Conservation (phyloP, 768 basidiomycete genomes). For the Pleurotus cornucopiae region DNA sequence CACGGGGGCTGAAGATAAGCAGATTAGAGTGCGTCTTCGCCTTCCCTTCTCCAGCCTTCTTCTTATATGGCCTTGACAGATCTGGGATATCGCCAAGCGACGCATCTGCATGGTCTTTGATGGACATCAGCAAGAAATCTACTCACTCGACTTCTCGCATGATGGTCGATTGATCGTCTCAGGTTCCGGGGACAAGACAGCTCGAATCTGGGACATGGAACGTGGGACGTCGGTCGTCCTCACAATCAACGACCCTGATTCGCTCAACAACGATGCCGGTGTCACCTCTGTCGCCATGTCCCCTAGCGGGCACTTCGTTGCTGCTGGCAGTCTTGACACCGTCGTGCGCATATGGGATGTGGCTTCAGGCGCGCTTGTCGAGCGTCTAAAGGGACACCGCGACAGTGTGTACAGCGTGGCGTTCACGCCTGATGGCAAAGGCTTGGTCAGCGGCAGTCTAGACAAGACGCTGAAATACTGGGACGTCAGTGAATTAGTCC, state of each 20-base stretch:
- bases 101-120: constrained; percentile 70
- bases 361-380: constrained; percentile 59
- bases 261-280: constrained; percentile 40
- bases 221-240: constrained; percentile 36
- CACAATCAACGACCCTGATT: constrained; percentile 50
- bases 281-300: constrained; percentile 80
- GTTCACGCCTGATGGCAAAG: constrained; percentile 90
- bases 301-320: constrained; percentile 63
- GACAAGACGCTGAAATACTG: constrained; percentile 88
- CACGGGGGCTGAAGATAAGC: constrained; percentile 93
- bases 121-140: constrained; percentile 89
- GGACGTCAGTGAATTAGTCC: constrained; percentile 63
- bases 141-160: constrained; percentile 82
- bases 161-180: constrained; percentile 79
- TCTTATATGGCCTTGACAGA: constrained; percentile 34
- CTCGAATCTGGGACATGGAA: constrained; percentile 27
- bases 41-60: constrained; percentile 17
- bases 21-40: constrained; percentile 23
- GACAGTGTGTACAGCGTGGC: constrained; percentile 88
- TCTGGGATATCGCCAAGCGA: constrained; percentile 84
- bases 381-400: constrained; percentile 66
- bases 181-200: constrained; percentile 56
- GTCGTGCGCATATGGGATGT: constrained; percentile 74
- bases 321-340: constrained; percentile 44
- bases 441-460: constrained; percentile 86